A percentile compares a stretch with the other conserved stretches of the same genome.
phyloP scores from a whole-genome alignment of 345 rosid genomes.

The Balakata baccata region DNA sequence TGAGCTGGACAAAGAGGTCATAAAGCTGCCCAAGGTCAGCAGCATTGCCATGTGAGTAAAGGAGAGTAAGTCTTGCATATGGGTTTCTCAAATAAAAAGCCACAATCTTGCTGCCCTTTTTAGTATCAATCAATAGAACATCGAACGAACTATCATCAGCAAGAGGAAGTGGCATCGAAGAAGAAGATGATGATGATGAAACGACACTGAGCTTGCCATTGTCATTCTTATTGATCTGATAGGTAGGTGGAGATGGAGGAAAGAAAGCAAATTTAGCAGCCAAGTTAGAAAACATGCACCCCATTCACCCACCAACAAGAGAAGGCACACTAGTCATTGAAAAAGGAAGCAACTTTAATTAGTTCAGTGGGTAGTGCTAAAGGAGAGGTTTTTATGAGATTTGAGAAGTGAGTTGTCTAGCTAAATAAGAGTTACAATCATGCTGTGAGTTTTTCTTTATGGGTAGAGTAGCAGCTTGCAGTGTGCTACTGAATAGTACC shows the following conservation, averaged over 20 bases:
- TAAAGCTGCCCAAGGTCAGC: constrained; percentile 99
- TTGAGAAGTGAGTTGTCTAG: constrained; percentile 13
- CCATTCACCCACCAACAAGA: constrained; percentile 53
- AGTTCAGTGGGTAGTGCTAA: not conserved
- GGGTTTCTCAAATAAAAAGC: constrained; percentile 85
- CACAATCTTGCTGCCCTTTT: constrained; percentile 74
- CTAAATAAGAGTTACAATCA: constrained; percentile 12
- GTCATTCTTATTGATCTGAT: constrained; percentile 62
- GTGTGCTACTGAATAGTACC: not conserved
- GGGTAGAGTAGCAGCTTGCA: not conserved
- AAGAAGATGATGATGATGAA: constrained; percentile 32
- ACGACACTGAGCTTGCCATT: constrained; percentile 65
- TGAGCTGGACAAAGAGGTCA: constrained; percentile 95
- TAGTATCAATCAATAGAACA: constrained; percentile 65
- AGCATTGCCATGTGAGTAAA: constrained; percentile 97
- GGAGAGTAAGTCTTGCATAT: constrained; percentile 82
- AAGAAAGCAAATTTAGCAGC: constrained; percentile 98
- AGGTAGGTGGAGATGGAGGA: constrained; percentile 95
- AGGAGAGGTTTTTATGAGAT: not conserved
- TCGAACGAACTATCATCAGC: constrained; percentile 73
- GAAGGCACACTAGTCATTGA: constrained; percentile 3
- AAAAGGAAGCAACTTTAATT: not conserved
- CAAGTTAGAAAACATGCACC: constrained; percentile 86
- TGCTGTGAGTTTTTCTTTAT: no score
- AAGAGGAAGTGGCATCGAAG: constrained; percentile 56